Evolutionary conservation across 1,284 basidiomycete species (phyloP), one percentile per base, ranked within the genome.

Genomic region (Cutaneotrichosporon mucoides): DNA sequence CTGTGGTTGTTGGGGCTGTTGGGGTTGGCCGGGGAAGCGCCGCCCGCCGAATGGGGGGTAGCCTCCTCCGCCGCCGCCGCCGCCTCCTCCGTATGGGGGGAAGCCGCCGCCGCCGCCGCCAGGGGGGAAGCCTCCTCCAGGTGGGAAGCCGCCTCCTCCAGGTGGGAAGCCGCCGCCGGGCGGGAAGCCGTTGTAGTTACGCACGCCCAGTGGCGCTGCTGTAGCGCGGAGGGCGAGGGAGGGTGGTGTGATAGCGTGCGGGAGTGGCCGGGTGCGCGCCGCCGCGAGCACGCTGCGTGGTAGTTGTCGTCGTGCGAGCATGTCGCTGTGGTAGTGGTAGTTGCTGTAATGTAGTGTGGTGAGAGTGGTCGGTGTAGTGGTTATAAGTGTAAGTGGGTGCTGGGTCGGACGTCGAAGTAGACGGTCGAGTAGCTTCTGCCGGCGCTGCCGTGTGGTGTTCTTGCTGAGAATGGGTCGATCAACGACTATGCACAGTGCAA

Each of bases 31-130:
- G 43, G 53, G 53, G 36, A 38, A 54, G 9, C 53, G 53, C 34
- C 53, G 33, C 4, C 53, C 53, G n/a, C 53, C 53, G 15, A 54
- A 54, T 2, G 53, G 53, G 5, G 53, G 53, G 43, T 37, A 24
- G 24, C 24, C 24, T 24, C 24, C 53, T 5, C 53, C 53, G 4
- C 53, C 53, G 13, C 51, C 51, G 11, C 33, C 42, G 12, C 53
- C 53, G 35, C 43, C 43, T 34, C 24, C 41, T 13, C 55, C 54
- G n/a, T 6, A n/a, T 0, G 46, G 46, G 4, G 48, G 49, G 48
- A 40, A 40, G 33, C 67, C 66, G 5, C 69, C 68, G 24, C 66
- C 64, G 10, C 66, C 65, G 15, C 68, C 68, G 34, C 58, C 55
- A 24, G 24, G 24, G 2, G 24, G 24, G 24, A 24, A 24, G 24